Conservation (phyloP, 345 rosid species). For the Erysimum cheiranthoides region DNA sequence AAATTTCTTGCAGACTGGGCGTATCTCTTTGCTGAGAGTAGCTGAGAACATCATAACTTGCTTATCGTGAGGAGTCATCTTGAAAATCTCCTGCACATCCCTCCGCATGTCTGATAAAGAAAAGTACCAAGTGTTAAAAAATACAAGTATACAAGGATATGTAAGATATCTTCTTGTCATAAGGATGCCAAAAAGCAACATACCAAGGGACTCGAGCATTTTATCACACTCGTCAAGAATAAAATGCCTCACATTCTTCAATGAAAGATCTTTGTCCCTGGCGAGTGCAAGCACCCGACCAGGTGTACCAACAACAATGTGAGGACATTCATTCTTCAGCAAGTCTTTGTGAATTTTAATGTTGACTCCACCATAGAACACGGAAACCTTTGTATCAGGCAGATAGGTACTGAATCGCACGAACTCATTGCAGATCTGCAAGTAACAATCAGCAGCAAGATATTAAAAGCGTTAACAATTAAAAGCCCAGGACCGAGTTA, state of each 20-base stretch:
- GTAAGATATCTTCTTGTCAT: background rate
- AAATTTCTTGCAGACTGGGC: constrained; percentile 99
- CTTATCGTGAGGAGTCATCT: constrained; percentile 98
- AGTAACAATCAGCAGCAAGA: background rate
- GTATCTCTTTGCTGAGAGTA: constrained; percentile 99
- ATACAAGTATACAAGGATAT: background rate
- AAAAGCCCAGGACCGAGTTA: background rate
- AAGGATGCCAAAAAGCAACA: background rate
- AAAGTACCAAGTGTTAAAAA: background rate
- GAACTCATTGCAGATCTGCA: constrained; percentile 93
- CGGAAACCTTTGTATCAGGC: constrained; percentile 89
- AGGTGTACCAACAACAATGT: constrained; percentile 98
- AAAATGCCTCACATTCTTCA: constrained; percentile 99
- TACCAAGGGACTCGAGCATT: constrained; percentile 99
- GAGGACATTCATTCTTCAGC: constrained; percentile 98
- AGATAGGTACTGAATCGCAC: constrained; percentile 96
- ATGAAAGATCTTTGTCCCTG: constrained; percentile 91
- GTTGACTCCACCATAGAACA: constrained; percentile 96
- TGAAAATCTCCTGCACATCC: constrained; percentile 98
- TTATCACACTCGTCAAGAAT: constrained; percentile 99
- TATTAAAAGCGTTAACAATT: background rate
- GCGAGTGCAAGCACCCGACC: constrained; percentile 90
- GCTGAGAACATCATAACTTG: constrained; percentile 99
- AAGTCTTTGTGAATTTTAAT: constrained; percentile 88
- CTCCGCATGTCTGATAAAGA: constrained; percentile 79